These are phyloP conservation scores for Plasmodium gonderi DNA, from an alignment of 169 alveolate genomes.

Conservation along the genomic window DNA sequence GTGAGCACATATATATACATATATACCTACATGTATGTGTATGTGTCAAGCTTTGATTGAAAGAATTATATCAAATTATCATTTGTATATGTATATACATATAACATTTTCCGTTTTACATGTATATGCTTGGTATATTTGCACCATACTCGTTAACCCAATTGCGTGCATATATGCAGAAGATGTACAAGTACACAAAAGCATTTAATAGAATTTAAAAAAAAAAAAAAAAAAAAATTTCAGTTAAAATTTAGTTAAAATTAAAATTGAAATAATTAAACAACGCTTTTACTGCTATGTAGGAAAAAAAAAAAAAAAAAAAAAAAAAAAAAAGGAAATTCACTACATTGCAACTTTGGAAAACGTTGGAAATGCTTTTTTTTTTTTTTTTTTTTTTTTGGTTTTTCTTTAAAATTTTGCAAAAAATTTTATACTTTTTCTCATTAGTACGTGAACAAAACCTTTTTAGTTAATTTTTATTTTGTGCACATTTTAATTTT, in stretches of 20 bases:
- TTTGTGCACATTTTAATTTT: too few species aligned
- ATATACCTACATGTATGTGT: neutral
- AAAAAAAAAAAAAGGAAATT: neutral
- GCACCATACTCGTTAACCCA: neutral
- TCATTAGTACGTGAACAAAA: neutral
- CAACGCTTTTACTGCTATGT: neutral
- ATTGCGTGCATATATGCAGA: neutral
- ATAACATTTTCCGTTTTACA: neutral
- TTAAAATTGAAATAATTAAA: neutral
- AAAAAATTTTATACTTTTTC: neutral
- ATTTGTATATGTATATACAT: neutral
- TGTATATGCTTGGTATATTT: neutral
- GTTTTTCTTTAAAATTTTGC: neutral
- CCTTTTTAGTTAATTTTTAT: too few species aligned
- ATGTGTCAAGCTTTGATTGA: neutral
- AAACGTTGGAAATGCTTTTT: neutral
- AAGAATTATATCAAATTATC: neutral
- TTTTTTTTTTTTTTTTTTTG: neutral
- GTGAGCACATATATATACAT: neutral
- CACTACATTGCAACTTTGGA: neutral
- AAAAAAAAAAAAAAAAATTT: neutral
- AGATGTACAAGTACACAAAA: too few species aligned
- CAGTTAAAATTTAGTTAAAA: too few species aligned
- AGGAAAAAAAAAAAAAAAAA: neutral
- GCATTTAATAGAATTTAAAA: neutral